phyloP scores from a whole-genome alignment of 495 filamentous ascomycete species.

The Penicillium nucicola region DNA sequence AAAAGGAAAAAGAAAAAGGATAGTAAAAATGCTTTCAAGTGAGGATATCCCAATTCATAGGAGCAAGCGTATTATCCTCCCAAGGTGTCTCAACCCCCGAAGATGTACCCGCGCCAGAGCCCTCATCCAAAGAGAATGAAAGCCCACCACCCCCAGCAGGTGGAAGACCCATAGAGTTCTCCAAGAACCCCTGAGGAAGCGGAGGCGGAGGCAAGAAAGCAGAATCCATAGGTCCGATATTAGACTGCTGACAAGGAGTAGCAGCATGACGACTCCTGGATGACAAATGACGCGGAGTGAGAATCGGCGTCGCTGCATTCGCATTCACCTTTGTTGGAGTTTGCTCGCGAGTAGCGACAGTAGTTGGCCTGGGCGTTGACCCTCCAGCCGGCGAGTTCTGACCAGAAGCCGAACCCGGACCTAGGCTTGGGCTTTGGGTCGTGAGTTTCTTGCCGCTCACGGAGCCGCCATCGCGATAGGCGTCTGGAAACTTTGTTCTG shows the following conservation, averaged over 20 bases:
- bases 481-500: conserved; percentile 73
- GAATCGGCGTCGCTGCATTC: not conserved
- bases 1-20: not conserved
- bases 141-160: conserved; percentile 16
- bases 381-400: conserved; percentile 5
- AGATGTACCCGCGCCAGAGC: conserved; percentile 11
- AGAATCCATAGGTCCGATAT: conserved; percentile 23
- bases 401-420: not conserved
- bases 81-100: conserved; percentile 25
- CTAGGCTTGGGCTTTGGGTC: conserved; percentile 1
- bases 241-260: conserved; percentile 12
- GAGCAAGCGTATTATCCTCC: conserved; percentile 44
- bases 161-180: conserved; percentile 14
- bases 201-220: conserved; percentile 29
- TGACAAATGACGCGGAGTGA: conserved; percentile 2
- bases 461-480: conserved; percentile 56
- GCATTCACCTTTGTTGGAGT: conserved; percentile 9
- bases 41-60: conserved; percentile 45
- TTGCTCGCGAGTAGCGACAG: conserved; percentile 5
- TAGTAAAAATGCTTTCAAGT: conserved; percentile 12
- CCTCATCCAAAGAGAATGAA: conserved; percentile 37
- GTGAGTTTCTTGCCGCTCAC: conserved; percentile 32
- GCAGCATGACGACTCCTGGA: conserved; percentile 15
- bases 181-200: conserved; percentile 27
- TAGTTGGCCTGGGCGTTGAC: conserved; percentile 6